Conservation (phyloP, 352 stramenopile genomes). For the Phytophthora niederhauseri region DNA sequence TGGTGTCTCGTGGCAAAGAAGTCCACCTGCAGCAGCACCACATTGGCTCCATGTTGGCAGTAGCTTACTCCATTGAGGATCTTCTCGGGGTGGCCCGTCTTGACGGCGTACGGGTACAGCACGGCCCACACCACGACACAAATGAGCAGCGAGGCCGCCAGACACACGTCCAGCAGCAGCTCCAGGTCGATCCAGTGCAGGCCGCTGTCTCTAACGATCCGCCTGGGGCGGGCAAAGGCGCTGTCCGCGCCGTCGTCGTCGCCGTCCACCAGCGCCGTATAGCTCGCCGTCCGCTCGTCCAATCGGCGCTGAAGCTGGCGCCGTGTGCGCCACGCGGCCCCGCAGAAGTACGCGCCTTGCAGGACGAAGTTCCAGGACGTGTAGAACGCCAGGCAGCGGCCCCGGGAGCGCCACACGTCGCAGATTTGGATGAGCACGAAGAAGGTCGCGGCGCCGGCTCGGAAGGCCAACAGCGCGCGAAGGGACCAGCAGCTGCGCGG, state of each 20-base stretch:
- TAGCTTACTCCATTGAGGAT: constrained; percentile 84
- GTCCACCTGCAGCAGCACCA: constrained; percentile 72
- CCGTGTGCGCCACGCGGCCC: constrained; percentile 40
- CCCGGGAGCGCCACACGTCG: constrained; percentile 60
- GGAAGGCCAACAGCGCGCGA: constrained; percentile 45
- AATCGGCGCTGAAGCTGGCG: constrained; percentile 29
- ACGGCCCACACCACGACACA: constrained; percentile 76
- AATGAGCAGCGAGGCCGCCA: constrained; percentile 73
- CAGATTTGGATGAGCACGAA: constrained; percentile 63
- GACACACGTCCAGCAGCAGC: constrained; percentile 71
- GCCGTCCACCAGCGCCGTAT: constrained; percentile 46
- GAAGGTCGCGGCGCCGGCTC: constrained; percentile 44
- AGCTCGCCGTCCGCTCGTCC: constrained; percentile 33
- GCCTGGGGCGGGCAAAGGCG: constrained; percentile 17
- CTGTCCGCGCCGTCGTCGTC: constrained; percentile 37
- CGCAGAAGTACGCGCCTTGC: constrained; percentile 66
- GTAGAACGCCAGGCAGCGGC: constrained; percentile 72
- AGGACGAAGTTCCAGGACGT: constrained; percentile 90
- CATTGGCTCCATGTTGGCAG: constrained; percentile 77
- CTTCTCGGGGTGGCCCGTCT: constrained; percentile 48
- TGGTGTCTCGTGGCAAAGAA: constrained; percentile 57
- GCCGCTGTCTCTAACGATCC: constrained; percentile 20
- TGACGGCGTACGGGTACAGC: constrained; percentile 67
- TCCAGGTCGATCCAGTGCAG: constrained; percentile 64
- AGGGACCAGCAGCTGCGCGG: constrained; percentile 54